These are phyloP conservation scores for Aspergillus sp. DNA, from an alignment of 2,329 filamentous ascomycete genomes.

Conservation along the genomic window DNA sequence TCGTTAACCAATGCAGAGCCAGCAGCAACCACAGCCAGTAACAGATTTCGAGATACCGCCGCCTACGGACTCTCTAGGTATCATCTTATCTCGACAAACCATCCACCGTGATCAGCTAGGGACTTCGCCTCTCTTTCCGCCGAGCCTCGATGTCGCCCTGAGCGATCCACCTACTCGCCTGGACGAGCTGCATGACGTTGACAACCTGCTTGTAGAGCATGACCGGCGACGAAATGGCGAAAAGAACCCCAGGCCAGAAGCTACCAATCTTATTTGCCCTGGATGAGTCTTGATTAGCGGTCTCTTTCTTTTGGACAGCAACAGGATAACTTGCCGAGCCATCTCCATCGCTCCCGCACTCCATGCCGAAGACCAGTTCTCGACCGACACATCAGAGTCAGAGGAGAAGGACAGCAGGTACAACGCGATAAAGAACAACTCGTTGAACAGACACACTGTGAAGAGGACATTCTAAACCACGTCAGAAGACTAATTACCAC, in stretches of 20 bases:
- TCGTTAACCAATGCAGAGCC: no score
- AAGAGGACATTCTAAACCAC: slow-evolving; percentile 78
- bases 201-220: slow-evolving; percentile 93
- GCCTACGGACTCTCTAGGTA: no score
- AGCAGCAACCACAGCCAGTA: no score
- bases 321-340: slow-evolving; percentile 54
- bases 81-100: not conserved
- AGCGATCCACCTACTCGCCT: slow-evolving; percentile 88
- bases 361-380: slow-evolving; percentile 77
- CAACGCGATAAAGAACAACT: slow-evolving; percentile 96
- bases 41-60: no score
- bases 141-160: slow-evolving; percentile 73
- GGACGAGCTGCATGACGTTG: slow-evolving; percentile 91
- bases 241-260: slow-evolving; percentile 76
- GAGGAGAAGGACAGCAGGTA: slow-evolving; percentile 97
- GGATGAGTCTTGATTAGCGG: not conserved
- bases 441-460: slow-evolving; percentile 85
- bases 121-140: not conserved
- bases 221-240: slow-evolving; percentile 77
- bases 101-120: not conserved
- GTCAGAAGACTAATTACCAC: slow-evolving; percentile 7
- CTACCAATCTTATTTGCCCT: slow-evolving; percentile 89
- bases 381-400: slow-evolving; percentile 69
- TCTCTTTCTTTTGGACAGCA: not conserved
- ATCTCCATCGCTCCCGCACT: slow-evolving; percentile 93